phyloP scores from a whole-genome alignment of 768 basidiomycete genomes.

The Saitozyma sp. region DNA sequence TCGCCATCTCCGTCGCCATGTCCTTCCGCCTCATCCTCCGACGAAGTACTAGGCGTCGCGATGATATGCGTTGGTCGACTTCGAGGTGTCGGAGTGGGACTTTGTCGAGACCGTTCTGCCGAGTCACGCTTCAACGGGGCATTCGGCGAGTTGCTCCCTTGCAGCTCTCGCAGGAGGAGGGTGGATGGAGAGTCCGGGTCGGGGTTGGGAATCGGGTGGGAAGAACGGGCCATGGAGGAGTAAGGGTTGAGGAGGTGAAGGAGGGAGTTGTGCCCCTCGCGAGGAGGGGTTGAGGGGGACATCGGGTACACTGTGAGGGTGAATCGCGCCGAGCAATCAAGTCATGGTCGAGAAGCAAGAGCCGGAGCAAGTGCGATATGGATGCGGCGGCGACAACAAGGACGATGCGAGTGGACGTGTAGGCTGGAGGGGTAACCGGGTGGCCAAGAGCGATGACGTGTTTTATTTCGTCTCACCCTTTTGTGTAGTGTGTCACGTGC shows the following conservation, averaged over 20 bases:
- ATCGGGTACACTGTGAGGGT: constrained; percentile 2
- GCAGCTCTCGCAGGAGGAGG: constrained; percentile 39
- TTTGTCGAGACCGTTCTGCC: too few species aligned
- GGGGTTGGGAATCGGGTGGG: constrained; percentile 3
- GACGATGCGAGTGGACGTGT: too few species aligned
- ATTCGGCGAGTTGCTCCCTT: constrained; percentile 12
- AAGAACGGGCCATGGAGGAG: constrained; percentile 29
- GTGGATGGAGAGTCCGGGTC: constrained; percentile 44
- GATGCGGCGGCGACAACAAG: too few species aligned
- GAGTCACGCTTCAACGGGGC: too few species aligned
- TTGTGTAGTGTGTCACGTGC: too few species aligned
- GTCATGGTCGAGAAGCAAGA: too few species aligned
- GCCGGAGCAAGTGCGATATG: too few species aligned
- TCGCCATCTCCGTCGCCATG: not conserved
- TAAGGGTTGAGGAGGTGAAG: constrained; percentile 37
- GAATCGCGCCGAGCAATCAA: too few species aligned
- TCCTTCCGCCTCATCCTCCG: constrained; percentile 3
- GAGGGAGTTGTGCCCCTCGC: constrained; percentile 14
- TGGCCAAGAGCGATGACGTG: too few species aligned
- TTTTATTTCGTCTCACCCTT: too few species aligned
- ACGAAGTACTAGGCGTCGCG: constrained; percentile 2
- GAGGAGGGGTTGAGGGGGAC: constrained; percentile 17
- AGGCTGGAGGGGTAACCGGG: too few species aligned
- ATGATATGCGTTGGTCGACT: constrained; percentile 10
- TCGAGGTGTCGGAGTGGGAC: too few species aligned